These are phyloP conservation scores for Saccharomycopsis sp. DNA, from an alignment of 805 yeast species.

Conservation along the genomic window DNA sequence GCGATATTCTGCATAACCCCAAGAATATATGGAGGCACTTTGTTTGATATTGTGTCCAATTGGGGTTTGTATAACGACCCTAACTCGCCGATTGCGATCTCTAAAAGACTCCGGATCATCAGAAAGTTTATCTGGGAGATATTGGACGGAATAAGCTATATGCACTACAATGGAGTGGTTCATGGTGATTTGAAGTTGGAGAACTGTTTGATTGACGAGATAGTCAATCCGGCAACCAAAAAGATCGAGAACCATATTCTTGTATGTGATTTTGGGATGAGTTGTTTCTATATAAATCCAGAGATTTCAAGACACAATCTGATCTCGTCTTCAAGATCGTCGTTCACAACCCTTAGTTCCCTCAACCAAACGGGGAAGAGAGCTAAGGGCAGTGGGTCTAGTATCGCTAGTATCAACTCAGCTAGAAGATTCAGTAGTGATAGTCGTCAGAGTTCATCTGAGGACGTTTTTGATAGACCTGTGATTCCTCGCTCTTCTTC, in stretches of 20 bases:
- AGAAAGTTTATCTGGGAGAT: conserved; percentile 45
- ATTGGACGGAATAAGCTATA: conserved; percentile 49
- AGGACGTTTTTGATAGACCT: no score
- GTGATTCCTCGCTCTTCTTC: conserved; percentile 33
- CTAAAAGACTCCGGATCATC: conserved; percentile 32
- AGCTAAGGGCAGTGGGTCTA: conserved; percentile 1
- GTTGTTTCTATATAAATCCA: conserved; percentile 27
- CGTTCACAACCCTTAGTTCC: conserved; percentile 13
- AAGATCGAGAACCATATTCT: conserved; percentile 36
- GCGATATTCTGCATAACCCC: conserved; percentile 70
- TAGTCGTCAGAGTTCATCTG: background rate
- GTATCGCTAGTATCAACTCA: background rate
- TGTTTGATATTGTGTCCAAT: conserved; percentile 64
- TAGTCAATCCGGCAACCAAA: conserved; percentile 25
- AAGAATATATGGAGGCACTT: conserved; percentile 66
- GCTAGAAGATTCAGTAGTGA: background rate
- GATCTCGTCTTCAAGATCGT: conserved; percentile 19
- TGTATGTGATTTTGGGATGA: conserved; percentile 90
- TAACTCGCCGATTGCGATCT: conserved; percentile 26
- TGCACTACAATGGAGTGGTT: conserved; percentile 58
- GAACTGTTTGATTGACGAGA: conserved; percentile 58
- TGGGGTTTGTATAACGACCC: conserved; percentile 49
- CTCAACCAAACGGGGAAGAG: background rate
- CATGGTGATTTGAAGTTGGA: conserved; percentile 85
- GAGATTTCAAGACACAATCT: conserved; percentile 16